A percentile compares a stretch with the other conserved stretches of the same genome.
These are phyloP conservation scores for Dactylorhiza incarnata DNA, from an alignment of 106 monocot species.

Conservation along the genomic window DNA sequence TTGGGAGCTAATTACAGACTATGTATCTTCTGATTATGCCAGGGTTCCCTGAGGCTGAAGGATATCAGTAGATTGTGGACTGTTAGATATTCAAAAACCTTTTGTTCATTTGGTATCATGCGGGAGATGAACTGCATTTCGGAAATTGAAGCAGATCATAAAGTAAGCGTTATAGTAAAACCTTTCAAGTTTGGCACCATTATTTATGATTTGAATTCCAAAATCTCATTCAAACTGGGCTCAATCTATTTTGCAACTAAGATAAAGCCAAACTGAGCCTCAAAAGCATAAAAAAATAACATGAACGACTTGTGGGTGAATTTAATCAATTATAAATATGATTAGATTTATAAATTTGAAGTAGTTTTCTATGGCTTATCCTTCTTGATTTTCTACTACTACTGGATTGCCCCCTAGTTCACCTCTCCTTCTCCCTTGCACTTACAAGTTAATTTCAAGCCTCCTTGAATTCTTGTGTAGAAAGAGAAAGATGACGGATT, in stretches of 20 bases:
- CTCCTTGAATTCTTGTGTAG: too few relatives aligned
- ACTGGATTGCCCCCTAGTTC: too few relatives aligned
- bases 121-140: background rate
- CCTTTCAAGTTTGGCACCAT: background rate
- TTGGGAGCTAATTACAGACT: slow-evolving; percentile 5
- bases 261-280: background rate
- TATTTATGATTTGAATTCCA: background rate
- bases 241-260: too few relatives aligned
- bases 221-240: too few relatives aligned
- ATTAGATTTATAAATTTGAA: too few relatives aligned
- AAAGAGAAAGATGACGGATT: too few relatives aligned
- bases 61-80: background rate
- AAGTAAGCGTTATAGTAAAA: background rate
- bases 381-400: too few relatives aligned
- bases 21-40: background rate
- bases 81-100: background rate
- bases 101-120: background rate
- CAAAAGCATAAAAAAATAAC: background rate
- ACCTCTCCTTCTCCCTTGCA: too few relatives aligned
- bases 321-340: background rate
- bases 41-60: background rate
- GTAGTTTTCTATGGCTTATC: too few relatives aligned
- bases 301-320: background rate
- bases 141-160: background rate
- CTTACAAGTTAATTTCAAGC: too few relatives aligned